These are phyloP conservation scores for Colletotrichum melonis DNA, from an alignment of 2,329 filamentous ascomycete genomes.

Conservation along the genomic window DNA sequence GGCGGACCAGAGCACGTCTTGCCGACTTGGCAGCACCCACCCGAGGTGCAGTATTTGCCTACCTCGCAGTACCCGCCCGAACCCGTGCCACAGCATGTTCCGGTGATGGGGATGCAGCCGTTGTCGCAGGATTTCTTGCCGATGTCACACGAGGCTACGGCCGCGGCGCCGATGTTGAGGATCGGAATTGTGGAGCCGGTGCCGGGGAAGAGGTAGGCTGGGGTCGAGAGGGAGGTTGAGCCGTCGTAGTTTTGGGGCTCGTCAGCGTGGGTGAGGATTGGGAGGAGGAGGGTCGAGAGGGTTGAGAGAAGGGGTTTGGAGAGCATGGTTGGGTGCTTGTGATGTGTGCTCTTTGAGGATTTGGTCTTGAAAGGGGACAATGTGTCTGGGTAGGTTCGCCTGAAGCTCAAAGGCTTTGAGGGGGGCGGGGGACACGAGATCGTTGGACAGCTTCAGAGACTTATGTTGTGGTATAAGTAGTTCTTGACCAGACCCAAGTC, in stretches of 20 bases:
- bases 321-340: neutral
- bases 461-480: neutral
- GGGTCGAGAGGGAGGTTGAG: neutral
- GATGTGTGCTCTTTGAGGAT: no score
- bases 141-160: conserved; percentile 36
- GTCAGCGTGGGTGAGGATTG: neutral
- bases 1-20: conserved; percentile 45
- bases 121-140: conserved; percentile 42
- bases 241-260: neutral
- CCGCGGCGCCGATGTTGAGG: conserved; percentile 31
- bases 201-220: conserved; percentile 36
- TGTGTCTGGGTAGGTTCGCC: neutral
- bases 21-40: conserved; percentile 48
- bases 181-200: conserved; percentile 35
- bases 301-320: neutral
- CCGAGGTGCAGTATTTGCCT: conserved; percentile 43
- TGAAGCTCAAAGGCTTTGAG: neutral
- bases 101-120: conserved; percentile 44
- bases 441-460: no score
- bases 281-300: neutral
- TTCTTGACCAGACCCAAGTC: no score
- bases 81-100: conserved; percentile 44
- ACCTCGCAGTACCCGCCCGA: conserved; percentile 45
- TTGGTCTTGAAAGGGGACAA: neutral
- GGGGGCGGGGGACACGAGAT: no score